These are phyloP conservation scores for Kodamaea leandrae DNA, from an alignment of 805 yeast genomes.

Conservation along the genomic window DNA sequence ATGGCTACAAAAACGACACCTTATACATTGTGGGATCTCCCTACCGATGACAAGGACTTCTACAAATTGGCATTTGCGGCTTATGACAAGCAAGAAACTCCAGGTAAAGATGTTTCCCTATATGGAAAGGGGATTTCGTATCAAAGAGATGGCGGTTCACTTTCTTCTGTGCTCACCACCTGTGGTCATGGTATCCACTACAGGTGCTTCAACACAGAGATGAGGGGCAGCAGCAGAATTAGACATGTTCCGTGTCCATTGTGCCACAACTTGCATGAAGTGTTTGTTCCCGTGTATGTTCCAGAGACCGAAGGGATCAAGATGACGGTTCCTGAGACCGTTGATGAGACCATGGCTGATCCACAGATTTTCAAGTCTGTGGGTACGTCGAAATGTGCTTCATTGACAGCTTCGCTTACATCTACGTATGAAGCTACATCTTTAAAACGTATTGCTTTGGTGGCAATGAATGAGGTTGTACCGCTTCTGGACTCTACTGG, in stretches of 20 bases:
- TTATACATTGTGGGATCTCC: constrained; percentile 50
- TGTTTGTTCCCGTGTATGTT: constrained; percentile 44
- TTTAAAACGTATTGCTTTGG: neutral
- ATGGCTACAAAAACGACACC: constrained; percentile 50
- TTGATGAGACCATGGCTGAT: neutral
- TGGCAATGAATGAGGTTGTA: neutral
- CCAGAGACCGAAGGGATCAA: neutral
- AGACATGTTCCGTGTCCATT: constrained; percentile 46
- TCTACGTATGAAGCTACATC: neutral
- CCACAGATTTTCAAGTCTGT: neutral
- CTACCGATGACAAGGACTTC: constrained; percentile 18
- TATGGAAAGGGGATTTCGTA: constrained; percentile 12
- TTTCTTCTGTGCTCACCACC: constrained; percentile 31
- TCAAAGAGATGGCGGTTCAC: neutral
- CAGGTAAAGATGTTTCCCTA: constrained; percentile 13
- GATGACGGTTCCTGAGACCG: neutral
- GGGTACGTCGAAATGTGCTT: neutral
- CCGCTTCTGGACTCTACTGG: neutral
- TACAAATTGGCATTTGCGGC: constrained; percentile 21
- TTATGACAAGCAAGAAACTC: constrained; percentile 22
- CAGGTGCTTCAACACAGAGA: constrained; percentile 37
- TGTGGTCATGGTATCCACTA: constrained; percentile 57
- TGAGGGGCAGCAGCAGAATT: constrained; percentile 15
- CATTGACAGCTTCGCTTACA: neutral
- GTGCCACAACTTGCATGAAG: constrained; percentile 45